Evolutionary conservation across 192 early-diverging fungal genomes (phyloP), one percentile per base, ranked within the genome.

Genomic region (Backusella circina): DNA sequence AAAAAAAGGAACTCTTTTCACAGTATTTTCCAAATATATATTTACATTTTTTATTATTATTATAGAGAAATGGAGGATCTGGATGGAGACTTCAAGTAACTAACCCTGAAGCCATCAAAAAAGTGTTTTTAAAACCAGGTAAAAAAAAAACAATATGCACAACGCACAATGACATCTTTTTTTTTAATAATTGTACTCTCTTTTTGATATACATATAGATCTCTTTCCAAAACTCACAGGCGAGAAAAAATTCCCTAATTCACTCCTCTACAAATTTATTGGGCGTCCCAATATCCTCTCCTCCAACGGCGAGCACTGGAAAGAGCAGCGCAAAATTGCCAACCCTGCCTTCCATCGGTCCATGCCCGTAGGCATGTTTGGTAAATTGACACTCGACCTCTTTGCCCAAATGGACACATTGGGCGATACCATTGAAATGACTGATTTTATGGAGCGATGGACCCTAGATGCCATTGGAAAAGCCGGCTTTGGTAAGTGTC

Each of bases 271-370:
- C 12, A 8, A 12, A 28, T 61, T 61, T 13, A 12, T 61, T 28
- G 54, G 54, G 1, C 18, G 23, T 13, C 54, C 54, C 54, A 61
- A 61, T 28, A 61, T 61, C 3, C 54, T 61, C 9, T 61, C 54
- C 3, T 61, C 54, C 23, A 61, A 61, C 26, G 54, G 54, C 9
- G 54, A 61, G 26, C 54, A 61, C 9, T 76, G 75, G 75, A 76
- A 54, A 50, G 32, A 47, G 21, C 75, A 69, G 30, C 67, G 75
- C 13, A 76, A 76, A 30, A 70, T 76, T 18, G 36, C 67, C 16
- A 76, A 76, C 13, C 75, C 75, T 23, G 75, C 75, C 0, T 76
- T 76, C 26, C 47, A 61, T 47, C 41, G 75, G 41, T 54, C 75
- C 15, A 26, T 76, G 75, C 75, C 75, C 5, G 67, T 76, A 5